Evolutionary conservation across 306 rosid genomes (phyloP).

Genomic region (Leucaena leucocephala): DNA sequence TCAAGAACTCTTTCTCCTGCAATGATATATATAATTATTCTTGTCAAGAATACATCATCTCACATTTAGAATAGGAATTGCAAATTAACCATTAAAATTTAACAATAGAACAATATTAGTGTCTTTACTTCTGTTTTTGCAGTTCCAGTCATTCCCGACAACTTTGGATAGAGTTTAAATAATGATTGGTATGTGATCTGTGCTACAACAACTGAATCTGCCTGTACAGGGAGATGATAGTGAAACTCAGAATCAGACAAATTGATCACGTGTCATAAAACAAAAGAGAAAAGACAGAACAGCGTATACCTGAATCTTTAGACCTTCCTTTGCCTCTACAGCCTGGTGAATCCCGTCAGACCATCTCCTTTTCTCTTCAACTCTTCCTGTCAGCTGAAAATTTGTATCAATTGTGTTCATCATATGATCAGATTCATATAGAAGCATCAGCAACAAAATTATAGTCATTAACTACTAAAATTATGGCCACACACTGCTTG

Average conservation of each 20-base stretch:
- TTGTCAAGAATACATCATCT: slow-evolving; percentile 34
- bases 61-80: slow-evolving; percentile 28
- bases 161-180: slow-evolving; percentile 94
- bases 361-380: slow-evolving; percentile 98
- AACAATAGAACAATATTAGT: slow-evolving; percentile 37
- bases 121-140: slow-evolving; percentile 91
- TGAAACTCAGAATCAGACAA: slow-evolving; percentile 43
- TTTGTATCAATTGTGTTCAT: slow-evolving; percentile 28
- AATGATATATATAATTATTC: slow-evolving; percentile 31
- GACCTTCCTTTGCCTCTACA: slow-evolving; percentile 97
- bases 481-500: slow-evolving; percentile 6
- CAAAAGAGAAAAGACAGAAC: slow-evolving; percentile 33
- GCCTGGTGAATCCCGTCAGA: slow-evolving; percentile 99
- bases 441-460: slow-evolving; percentile 20
- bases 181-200: slow-evolving; percentile 98
- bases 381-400: slow-evolving; percentile 89
- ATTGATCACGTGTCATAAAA: slow-evolving; percentile 18
- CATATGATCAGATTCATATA: slow-evolving; percentile 31
- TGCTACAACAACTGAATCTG: slow-evolving; percentile 97
- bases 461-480: slow-evolving; percentile 10
- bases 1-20: slow-evolving; percentile 96
- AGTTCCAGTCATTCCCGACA: slow-evolving; percentile 99
- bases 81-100: slow-evolving; percentile 28
- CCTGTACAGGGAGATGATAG: slow-evolving; percentile 56
- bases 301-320: slow-evolving; percentile 79